phyloP scores from a whole-genome alignment of 345 rosid species.

The Gossypium anomalum region DNA sequence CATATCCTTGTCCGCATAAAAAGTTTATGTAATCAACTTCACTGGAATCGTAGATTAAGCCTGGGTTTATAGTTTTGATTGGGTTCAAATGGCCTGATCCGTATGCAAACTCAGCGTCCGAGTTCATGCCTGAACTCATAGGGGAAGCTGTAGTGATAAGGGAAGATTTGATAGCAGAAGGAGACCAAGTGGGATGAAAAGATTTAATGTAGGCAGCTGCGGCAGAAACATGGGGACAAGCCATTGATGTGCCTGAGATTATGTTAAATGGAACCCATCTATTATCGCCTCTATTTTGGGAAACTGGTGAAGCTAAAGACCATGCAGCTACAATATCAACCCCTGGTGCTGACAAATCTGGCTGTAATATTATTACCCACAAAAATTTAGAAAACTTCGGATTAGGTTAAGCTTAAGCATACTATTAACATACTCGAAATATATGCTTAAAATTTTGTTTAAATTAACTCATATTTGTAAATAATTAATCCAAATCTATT shows the following conservation, averaged over 20 bases:
- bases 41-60: slow-evolving; percentile 36
- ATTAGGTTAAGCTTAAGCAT: too few relatives aligned
- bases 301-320: slow-evolving; percentile 17
- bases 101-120: slow-evolving; percentile 35
- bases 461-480: too few relatives aligned
- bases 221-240: slow-evolving; percentile 52
- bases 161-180: slow-evolving; percentile 35
- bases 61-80: slow-evolving; percentile 27
- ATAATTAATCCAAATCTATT: too few relatives aligned
- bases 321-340: slow-evolving; percentile 51
- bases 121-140: slow-evolving; percentile 19
- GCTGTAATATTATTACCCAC: slow-evolving; percentile 28
- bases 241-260: slow-evolving; percentile 48
- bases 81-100: slow-evolving; percentile 44
- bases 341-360: slow-evolving; percentile 59
- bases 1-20: slow-evolving; percentile 43
- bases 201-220: slow-evolving; percentile 46
- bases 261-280: slow-evolving; percentile 35
- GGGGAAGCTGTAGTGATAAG: slow-evolving; percentile 21
- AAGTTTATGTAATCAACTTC: slow-evolving; percentile 34
- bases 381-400: too few relatives aligned
- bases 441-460: too few relatives aligned
- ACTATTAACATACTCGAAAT: too few relatives aligned
- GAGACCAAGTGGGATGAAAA: slow-evolving; percentile 33
- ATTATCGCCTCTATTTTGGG: slow-evolving; percentile 16